These are phyloP conservation scores for Metroxylon sagu DNA, from an alignment of 176 grass and related monocot genomes.

Conservation along the genomic window DNA sequence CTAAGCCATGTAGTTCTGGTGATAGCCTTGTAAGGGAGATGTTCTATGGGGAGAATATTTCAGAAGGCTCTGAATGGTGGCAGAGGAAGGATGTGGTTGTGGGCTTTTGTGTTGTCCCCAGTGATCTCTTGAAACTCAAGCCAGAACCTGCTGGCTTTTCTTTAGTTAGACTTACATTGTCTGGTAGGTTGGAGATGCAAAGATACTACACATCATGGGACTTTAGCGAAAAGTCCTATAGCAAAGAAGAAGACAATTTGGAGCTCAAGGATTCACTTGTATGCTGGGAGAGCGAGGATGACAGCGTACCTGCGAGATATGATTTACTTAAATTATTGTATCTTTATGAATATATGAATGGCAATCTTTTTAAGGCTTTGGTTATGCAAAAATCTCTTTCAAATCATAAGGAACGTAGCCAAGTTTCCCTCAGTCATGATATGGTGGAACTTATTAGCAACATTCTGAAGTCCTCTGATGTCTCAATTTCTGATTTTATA, in stretches of 20 bases:
- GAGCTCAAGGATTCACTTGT: slow-evolving; percentile 22
- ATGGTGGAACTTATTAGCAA: slow-evolving; percentile 40
- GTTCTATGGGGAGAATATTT: slow-evolving; percentile 25
- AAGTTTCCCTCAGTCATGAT: slow-evolving; percentile 51
- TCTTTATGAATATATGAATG: slow-evolving; percentile 47
- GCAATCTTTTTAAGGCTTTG: slow-evolving; percentile 50
- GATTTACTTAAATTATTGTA: slow-evolving; percentile 42
- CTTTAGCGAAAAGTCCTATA: slow-evolving; percentile 22
- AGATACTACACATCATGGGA: slow-evolving; percentile 29
- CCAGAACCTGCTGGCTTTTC: slow-evolving; percentile 40
- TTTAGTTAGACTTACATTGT: slow-evolving; percentile 52
- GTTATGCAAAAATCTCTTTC: slow-evolving; percentile 25
- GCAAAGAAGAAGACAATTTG: slow-evolving; percentile 29
- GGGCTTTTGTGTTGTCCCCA: slow-evolving; percentile 61
- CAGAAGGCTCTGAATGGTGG: slow-evolving; percentile 21
- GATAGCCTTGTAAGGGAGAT: slow-evolving; percentile 36
- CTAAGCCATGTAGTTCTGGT: slow-evolving; percentile 20
- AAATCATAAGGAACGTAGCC: slow-evolving; percentile 4
- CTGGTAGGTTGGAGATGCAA: slow-evolving; percentile 73
- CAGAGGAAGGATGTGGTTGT: slow-evolving; percentile 25
- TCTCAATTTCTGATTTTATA: slow-evolving; percentile 46
- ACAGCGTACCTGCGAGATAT: slow-evolving; percentile 14
- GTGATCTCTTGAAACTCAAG: slow-evolving; percentile 18
- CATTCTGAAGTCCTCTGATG: slow-evolving; percentile 20
- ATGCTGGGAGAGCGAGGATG: slow-evolving; percentile 15